phyloP scores from a whole-genome alignment of 495 filamentous ascomycete species.

The Haplographium delicatum region DNA sequence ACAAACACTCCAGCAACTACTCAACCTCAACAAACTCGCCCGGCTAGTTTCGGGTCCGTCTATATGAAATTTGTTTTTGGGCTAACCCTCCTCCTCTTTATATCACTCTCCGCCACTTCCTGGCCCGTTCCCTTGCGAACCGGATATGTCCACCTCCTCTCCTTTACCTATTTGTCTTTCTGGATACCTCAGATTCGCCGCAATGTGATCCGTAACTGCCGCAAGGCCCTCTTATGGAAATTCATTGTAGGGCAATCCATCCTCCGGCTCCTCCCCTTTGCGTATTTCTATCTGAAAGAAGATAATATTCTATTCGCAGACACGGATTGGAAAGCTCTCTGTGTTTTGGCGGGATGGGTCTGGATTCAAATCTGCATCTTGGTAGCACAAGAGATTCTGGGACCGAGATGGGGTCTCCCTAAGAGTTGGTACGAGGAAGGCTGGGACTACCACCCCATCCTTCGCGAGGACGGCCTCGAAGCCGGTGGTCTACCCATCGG shows the following conservation, averaged over 20 bases:
- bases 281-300: conserved; percentile 70
- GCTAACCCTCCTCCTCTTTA: conserved; percentile 63
- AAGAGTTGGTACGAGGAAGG: conserved; percentile 68
- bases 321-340: conserved; percentile 57
- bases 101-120: conserved; percentile 61
- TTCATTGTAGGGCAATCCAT: conserved; percentile 81
- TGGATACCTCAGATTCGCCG: conserved; percentile 89
- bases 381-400: conserved; percentile 75
- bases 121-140: conserved; percentile 67
- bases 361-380: conserved; percentile 85
- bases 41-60: conserved; percentile 58
- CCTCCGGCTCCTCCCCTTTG: conserved; percentile 68
- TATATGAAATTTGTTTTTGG: conserved; percentile 73
- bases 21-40: neutral
- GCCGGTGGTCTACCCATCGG: conserved; percentile 72
- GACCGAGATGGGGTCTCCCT: conserved; percentile 63
- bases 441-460: conserved; percentile 91
- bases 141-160: conserved; percentile 62
- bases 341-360: conserved; percentile 70
- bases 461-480: conserved; percentile 82
- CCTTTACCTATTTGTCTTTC: conserved; percentile 75
- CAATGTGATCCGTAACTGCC: conserved; percentile 86
- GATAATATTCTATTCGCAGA: conserved; percentile 79
- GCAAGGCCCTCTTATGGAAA: conserved; percentile 79
- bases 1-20: conserved; percentile 11